Base-by-base conservation (phyloP, 2,329 filamentous ascomycete species). In the Aspergillus quadricinctus region DNA sequence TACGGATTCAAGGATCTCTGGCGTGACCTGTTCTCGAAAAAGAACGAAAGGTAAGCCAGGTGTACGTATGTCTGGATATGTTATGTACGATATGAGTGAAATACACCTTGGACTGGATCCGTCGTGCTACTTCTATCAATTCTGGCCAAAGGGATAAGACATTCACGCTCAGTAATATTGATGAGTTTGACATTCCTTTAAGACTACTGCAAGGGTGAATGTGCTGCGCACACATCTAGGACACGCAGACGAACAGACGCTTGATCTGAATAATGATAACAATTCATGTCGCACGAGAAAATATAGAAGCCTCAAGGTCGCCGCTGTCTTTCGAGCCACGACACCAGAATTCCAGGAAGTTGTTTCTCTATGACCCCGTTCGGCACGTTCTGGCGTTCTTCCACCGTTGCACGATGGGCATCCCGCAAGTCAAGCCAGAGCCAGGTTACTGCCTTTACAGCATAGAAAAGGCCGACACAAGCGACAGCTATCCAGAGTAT, bases 1-100 rank as follows among this genome's bases (percentile, higher is more conserved):
- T 97, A 97, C 75, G 93, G 94, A 6, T 85, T 97, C 60, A 89
- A 83, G 69, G 86, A 97, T 72, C 89, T 96, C 76, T 97, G 91
- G 92, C 84, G 83, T 65, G 93, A 97, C 74, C 69, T 96, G 10
- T 96, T 84, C 68, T 66, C 69, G 8, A 66, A 64, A 53, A 67
- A 69, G 52, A 52, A 53, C 45, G 61, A 56, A 59, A 53, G 29
- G 19, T 45, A 35, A 14, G 14, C 40, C 25, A 55, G 48, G 49
- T 50, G 21, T 57, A 52, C 49, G 50, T 28, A 43, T 23, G 23
- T 28, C 9, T 29, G 50, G 35, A 51, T 53, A 28, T 45, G 43
- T 14, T 46, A 46, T 55, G 52, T 60, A 55, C 43, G 48, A 57
- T 57, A 57, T 35, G 19, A 56, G 21, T 23, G 14, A 17, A 37